Conservation (phyloP, 1,284 basidiomycete genomes). For the Leccinum huronense region DNA sequence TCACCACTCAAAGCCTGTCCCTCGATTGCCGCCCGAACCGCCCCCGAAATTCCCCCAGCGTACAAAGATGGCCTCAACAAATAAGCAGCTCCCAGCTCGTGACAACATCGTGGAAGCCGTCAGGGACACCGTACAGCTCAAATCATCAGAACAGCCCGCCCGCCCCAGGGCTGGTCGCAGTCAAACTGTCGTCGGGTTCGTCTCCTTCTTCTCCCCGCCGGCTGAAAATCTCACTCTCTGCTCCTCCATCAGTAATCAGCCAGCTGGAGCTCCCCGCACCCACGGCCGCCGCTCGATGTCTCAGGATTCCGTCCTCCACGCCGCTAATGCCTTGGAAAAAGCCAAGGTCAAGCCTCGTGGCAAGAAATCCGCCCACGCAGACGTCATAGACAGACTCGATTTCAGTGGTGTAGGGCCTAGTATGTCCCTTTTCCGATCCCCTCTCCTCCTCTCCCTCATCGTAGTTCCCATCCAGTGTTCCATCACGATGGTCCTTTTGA, state of each 20-base stretch:
- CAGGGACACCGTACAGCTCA: conserved; percentile 58
- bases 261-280: conserved; percentile 33
- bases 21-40: conserved; percentile 39
- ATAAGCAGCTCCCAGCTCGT: conserved; percentile 33
- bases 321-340: conserved; percentile 50
- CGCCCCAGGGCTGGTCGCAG: conserved; percentile 47
- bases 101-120: conserved; percentile 58
- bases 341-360: conserved; percentile 49
- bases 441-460: conserved; percentile 5
- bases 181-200: conserved; percentile 44
- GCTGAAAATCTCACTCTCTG: conserved; percentile 14
- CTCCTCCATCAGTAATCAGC: conserved; percentile 18
- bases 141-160: conserved; percentile 37
- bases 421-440: conserved; percentile 39
- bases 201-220: conserved; percentile 17
- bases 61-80: conserved; percentile 29
- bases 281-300: conserved; percentile 64
- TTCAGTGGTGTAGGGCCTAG: conserved; percentile 72
- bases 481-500: conserved; percentile 88
- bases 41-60: conserved; percentile 38
- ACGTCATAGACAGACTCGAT: conserved; percentile 65
- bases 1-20: conserved; percentile 39
- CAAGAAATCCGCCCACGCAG: conserved; percentile 71
- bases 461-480: conserved; percentile 55
- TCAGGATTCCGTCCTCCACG: conserved; percentile 55